Base-by-base conservation (phyloP, 106 monocot species). In the Dendrobium huoshanense region DNA sequence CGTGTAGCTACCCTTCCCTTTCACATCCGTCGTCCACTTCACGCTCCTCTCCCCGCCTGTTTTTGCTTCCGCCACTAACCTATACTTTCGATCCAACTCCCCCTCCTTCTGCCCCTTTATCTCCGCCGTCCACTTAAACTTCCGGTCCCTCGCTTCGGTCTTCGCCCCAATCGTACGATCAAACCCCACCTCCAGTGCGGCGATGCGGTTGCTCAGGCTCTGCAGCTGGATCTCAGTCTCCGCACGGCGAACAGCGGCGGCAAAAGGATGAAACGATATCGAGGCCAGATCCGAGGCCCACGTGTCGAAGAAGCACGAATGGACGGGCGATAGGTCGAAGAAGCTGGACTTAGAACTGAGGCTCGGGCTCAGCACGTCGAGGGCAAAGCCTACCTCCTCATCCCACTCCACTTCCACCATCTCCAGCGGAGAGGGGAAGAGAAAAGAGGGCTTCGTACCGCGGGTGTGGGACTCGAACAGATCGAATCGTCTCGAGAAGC, bases 61-160 rank as follows among this genome's bases (percentile, higher is more conserved):
- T 83, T 82, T 89, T 79, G 74, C 84, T 77, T 82, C 67, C 25
- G 88, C 87, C 31, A 73, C 84, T 72, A 85, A 75, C 86, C 88
- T 88, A 77, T 88, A 90, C 90, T 88, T 93, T 78, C 84, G 77
- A 77, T 90, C 89, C 55, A 75, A 83, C 67, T 78, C 86, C 27
- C 77, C 78, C 31, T 79, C 83, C 55, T 72, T 75, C 33, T 78
- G 43, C 0, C 86, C 86, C 81, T 88, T 87, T 82, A 92, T 75
- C 89, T 93, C 93, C 29, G 89, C 79, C 81, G 91, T 91, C 91
- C 91, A 96, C 25, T 88, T 91, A 85, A 88, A 93, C 88, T 93
- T 96, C 27, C 90, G 79, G 41, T 93, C 88, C 47, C 70, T 33
- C 31, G 47, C 55, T 20, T 74, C 81, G 7, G 4, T n/a, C 17